Evolutionary conservation across 768 basidiomycete genomes (phyloP), one percentile per base, ranked within the genome.

Genomic region (Suillus subalutaceus): DNA sequence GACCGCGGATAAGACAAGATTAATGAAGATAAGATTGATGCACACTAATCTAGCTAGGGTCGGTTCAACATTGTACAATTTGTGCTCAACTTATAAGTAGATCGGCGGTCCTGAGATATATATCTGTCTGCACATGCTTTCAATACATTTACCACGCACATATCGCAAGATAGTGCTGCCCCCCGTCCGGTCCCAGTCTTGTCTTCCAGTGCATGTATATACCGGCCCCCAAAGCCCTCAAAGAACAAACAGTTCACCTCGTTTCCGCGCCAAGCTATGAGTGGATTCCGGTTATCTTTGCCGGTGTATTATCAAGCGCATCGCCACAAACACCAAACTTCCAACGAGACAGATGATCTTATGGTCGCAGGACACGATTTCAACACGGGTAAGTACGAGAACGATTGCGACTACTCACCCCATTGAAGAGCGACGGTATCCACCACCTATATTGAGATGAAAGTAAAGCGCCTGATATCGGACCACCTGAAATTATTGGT

Each of bases 391-490:
- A 59, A 41, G 6, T 2, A 1, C 16, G 40, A 40, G 58, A 41
- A 59, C 3, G 3, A 56, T 30, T 0, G 26, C 16, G 18, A 59
- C 16, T 26, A 69, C 76, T 43, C 46, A 81, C 77, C 63, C 85
- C 87, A 35, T 82, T 78, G 69, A 88, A 90, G 8, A 88, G 64
- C 6, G 83, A 82, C 1, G 86, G 84, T 48, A 84, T 79, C 84
- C 84, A 87, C 88, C 88, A 90, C 4, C 82, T 70, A 66, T 83
- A 87, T 0, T 78, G 72, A 9, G 78, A 67, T 0, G 85, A 81
- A 10, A 90, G 81, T 26, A 89, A 75, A 4, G 86, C 83, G 0
- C 88, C 88, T 40, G 83, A 83, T 65, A 89, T 83, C 0, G 88
- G 88, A 0, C 85, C 84, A 5, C 87, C 87, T 81, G 4, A 43